Conservation (phyloP, 2,329 filamentous ascomycete genomes). For the Arthrobotrys megalospora region DNA sequence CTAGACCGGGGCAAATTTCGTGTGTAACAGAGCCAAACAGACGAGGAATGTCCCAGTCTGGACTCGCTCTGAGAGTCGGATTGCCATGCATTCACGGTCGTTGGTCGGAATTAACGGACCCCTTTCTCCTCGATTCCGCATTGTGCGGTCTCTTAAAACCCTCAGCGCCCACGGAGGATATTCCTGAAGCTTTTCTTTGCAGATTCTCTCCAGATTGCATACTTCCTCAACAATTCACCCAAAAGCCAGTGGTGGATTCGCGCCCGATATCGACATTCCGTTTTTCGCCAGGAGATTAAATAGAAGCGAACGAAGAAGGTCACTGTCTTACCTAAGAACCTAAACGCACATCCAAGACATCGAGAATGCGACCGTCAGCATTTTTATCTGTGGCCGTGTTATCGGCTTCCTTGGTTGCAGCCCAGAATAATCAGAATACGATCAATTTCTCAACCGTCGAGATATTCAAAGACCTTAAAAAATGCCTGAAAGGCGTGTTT, state of each 20-base stretch:
- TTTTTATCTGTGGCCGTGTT: conserved; percentile 32
- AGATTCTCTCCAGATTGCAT: background rate
- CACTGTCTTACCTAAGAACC: background rate
- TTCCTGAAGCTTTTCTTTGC: background rate
- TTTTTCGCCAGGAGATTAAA: conserved; percentile 14
- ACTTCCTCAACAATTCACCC: background rate
- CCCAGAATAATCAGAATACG: conserved; percentile 24
- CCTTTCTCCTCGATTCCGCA: conserved; percentile 24
- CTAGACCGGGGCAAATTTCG: conserved; percentile 11
- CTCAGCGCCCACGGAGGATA: background rate
- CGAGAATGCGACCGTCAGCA: conserved; percentile 49
- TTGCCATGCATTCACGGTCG: conserved; percentile 25
- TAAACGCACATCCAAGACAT: background rate
- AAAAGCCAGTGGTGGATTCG: background rate
- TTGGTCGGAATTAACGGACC: conserved; percentile 36
- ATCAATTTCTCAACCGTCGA: conserved; percentile 44
- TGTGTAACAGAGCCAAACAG: conserved; percentile 28
- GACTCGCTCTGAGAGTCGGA: background rate
- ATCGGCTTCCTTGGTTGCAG: conserved; percentile 41
- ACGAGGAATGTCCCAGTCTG: conserved; percentile 22
- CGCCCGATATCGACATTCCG: background rate
- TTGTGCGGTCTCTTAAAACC: conserved; percentile 26
- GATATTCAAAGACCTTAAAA: conserved; percentile 36
- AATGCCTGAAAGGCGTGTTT: conserved; percentile 53
- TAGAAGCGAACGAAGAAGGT: conserved; percentile 28